phyloP scores from a whole-genome alignment of 2,329 filamentous ascomycete species.

The Fusarium nurragi region DNA sequence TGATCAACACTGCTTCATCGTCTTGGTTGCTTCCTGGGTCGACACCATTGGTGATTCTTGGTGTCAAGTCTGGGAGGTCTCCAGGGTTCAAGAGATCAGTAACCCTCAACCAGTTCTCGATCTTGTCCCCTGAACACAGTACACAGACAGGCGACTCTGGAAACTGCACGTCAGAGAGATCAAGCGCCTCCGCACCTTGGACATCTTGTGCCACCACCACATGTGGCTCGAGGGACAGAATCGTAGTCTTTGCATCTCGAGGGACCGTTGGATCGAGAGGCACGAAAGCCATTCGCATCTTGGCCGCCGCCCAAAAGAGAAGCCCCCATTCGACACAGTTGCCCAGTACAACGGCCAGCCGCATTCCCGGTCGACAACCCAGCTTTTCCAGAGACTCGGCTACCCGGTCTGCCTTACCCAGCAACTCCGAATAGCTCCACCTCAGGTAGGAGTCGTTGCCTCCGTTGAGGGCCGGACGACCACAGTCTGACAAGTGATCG shows the following conservation, averaged over 20 bases:
- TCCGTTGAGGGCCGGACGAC: background rate
- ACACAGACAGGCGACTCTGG: slow-evolving; percentile 26
- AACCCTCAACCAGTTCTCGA: slow-evolving; percentile 38
- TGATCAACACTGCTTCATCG: slow-evolving; percentile 50
- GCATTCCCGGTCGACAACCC: slow-evolving; percentile 45
- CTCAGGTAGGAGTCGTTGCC: slow-evolving; percentile 32
- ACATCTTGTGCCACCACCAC: slow-evolving; percentile 49
- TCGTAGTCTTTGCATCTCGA: slow-evolving; percentile 38
- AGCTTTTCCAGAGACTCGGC: slow-evolving; percentile 36
- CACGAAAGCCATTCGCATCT: slow-evolving; percentile 48
- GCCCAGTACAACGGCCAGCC: slow-evolving; percentile 47
- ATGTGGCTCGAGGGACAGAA: slow-evolving; percentile 41
- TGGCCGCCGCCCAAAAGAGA: slow-evolving; percentile 51
- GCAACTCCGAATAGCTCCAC: slow-evolving; percentile 47
- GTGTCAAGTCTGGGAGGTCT: background rate
- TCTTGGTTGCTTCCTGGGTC: background rate
- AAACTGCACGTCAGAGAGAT: slow-evolving; percentile 3
- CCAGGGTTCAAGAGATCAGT: slow-evolving; percentile 9
- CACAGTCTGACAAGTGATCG: slow-evolving; percentile 6
- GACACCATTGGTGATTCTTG: background rate
- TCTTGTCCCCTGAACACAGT: slow-evolving; percentile 35
- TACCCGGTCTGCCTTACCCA: slow-evolving; percentile 38
- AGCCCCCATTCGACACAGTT: slow-evolving; percentile 54
- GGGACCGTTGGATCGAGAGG: slow-evolving; percentile 48
- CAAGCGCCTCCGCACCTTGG: slow-evolving; percentile 33